A percentile compares a stretch with the other conserved stretches of the same genome.
These are phyloP conservation scores for Halocafeteria seosinensis DNA, from an alignment of 108 stramenopile species.

Conservation along the genomic window DNA sequence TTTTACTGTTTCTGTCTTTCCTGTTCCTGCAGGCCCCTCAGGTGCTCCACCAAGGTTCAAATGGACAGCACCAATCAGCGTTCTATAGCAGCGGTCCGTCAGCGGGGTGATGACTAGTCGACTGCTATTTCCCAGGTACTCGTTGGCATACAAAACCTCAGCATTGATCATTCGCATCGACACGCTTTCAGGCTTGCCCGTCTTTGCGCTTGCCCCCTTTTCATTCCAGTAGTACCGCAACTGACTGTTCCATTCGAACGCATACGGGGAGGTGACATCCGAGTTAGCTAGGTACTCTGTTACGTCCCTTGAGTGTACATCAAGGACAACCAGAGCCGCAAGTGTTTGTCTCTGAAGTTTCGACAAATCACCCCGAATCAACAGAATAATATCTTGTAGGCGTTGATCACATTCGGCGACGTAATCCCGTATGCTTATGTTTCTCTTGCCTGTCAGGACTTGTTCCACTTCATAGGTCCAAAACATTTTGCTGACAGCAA, in stretches of 20 bases:
- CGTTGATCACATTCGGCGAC: slow-evolving; percentile 2
- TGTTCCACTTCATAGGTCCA: slow-evolving; percentile 34
- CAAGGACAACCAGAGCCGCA: slow-evolving; percentile 44
- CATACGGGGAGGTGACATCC: slow-evolving; percentile 5
- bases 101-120: slow-evolving; percentile 52
- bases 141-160: slow-evolving; percentile 38
- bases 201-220: slow-evolving; percentile 20
- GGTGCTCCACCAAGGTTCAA: slow-evolving; percentile 47
- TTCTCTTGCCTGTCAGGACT: slow-evolving; percentile 6
- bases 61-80: slow-evolving; percentile 49
- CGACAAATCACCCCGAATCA: slow-evolving; percentile 44
- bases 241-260: slow-evolving; percentile 51
- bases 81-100: slow-evolving; percentile 51
- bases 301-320: slow-evolving; percentile 49
- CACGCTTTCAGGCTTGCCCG: slow-evolving; percentile 33
- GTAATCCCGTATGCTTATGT: not conserved
- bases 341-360: slow-evolving; percentile 34
- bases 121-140: slow-evolving; percentile 48
- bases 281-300: slow-evolving; percentile 8
- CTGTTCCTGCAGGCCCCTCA: slow-evolving; percentile 51
- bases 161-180: slow-evolving; percentile 43
- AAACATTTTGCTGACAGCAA: slow-evolving; percentile 26
- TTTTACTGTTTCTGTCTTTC: slow-evolving; percentile 51
- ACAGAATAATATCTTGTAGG: slow-evolving; percentile 31
- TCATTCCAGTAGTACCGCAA: slow-evolving; percentile 47